Conservation (phyloP, 352 stramenopile genomes). For the Halophytophthora batemanensis region DNA sequence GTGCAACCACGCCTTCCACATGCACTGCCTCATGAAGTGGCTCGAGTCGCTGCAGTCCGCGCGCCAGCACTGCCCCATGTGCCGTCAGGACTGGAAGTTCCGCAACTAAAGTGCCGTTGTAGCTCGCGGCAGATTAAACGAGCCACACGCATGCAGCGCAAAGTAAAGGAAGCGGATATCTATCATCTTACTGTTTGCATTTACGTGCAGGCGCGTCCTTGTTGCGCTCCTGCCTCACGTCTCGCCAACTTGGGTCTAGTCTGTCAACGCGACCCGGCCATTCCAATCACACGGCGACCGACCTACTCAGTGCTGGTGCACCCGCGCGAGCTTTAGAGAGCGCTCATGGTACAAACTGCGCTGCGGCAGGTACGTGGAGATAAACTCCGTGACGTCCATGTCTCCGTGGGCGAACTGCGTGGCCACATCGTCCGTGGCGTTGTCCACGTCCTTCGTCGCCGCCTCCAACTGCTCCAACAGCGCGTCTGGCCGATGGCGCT, state of each 20-base stretch:
- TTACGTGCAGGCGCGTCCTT: no score
- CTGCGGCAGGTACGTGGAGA: slow-evolving; percentile 58
- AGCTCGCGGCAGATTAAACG: not conserved
- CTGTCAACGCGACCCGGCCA: no score
- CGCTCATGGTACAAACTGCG: slow-evolving; percentile 76
- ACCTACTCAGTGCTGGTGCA: slow-evolving; percentile 52
- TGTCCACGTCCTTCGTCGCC: slow-evolving; percentile 59
- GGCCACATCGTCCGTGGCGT: slow-evolving; percentile 67
- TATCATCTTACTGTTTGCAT: slow-evolving; percentile 14
- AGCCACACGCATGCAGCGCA: not conserved
- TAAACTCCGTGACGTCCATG: slow-evolving; percentile 64
- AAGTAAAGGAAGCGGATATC: slow-evolving; percentile 15
- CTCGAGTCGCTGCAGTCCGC: slow-evolving; percentile 81
- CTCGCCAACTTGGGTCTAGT: no score
- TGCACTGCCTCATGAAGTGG: slow-evolving; percentile 94
- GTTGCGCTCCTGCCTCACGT: no score
- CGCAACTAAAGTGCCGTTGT: slow-evolving; percentile 36
- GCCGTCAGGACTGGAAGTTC: slow-evolving; percentile 86
- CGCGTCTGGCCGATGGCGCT: slow-evolving; percentile 69
- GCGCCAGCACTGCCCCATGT: slow-evolving; percentile 88
- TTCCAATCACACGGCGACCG: no score
- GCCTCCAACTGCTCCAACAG: slow-evolving; percentile 65
- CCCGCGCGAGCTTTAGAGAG: slow-evolving; percentile 66
- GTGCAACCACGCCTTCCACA: slow-evolving; percentile 92
- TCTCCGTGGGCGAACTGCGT: slow-evolving; percentile 72